Evolutionary conservation across 2,329 filamentous ascomycete genomes (phyloP), one percentile per base, ranked within the genome.

Genomic region (Trichoderma pleuroti): DNA sequence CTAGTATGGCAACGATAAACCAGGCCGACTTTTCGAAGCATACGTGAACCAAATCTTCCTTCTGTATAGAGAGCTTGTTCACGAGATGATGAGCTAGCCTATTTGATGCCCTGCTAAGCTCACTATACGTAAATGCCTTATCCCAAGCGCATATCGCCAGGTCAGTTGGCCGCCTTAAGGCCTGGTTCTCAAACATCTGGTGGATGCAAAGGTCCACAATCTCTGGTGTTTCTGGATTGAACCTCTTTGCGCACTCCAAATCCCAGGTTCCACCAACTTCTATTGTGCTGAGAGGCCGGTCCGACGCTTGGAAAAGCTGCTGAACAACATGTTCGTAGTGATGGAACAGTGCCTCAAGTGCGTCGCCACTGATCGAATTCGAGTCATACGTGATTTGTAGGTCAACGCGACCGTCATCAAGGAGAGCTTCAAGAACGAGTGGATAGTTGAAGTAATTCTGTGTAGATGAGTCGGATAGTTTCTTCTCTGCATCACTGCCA

Each of bases 11-110:
- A 30, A 75, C 72, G 6, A 74, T 46, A 16, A 70, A 67, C 74
- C 74, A 75, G 1, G 68, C 61, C 0, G 75, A 77, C 57, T 80
- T 80, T n/a, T 78, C 76, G n/a, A 79, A 78, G 52, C 75, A 78
- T 0, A 80, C 56, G 5, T 75, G 75, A 1, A 79, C 70, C 6
- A 72, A 36, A 14, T 72, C 71, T 18, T 63, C 56, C n/a, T 54
- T 36, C 16, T 62, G 49, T 21, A 72, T 61, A 3, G 18, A 12
- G 28, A 63, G 46, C 6, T 63, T 36, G 21, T 71, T 56, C 24
- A 72, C 56, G 5, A 72, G 66, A 34, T 66, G 52, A 24, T 70
- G 68, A 5, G 60, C 68, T 16, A 70, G 52, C n/a, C 61, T 59
- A 16, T 66, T 70, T 21, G 68, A 61, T 14, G 61, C 68, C 16